These are phyloP conservation scores for Luvunga scandens DNA, from an alignment of 345 rosid genomes.

Conservation along the genomic window DNA sequence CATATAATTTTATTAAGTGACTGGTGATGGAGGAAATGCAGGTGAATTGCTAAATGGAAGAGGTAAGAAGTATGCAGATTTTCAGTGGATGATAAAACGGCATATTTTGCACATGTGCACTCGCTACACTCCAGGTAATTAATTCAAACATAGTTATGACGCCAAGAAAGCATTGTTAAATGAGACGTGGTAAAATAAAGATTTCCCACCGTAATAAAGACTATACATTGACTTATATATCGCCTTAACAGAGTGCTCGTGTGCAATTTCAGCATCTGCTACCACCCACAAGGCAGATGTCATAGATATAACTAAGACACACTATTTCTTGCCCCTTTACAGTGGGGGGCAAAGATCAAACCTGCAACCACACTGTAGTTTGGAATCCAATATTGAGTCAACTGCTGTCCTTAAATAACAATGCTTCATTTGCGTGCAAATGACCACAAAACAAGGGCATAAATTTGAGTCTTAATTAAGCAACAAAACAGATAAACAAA, in stretches of 20 bases:
- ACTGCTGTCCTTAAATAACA: conserved; percentile 1
- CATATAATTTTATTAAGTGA: conserved; percentile 13
- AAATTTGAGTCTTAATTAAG: conserved; percentile 3
- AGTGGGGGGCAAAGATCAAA: conserved; percentile 9
- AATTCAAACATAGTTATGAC: neutral
- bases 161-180: neutral
- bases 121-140: neutral
- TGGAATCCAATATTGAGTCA: conserved; percentile 14
- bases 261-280: neutral
- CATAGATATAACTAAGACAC: neutral
- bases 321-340: conserved; percentile 8
- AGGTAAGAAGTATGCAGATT: neutral
- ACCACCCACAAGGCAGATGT: neutral
- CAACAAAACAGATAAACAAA: neutral
- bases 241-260: neutral
- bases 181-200: neutral
- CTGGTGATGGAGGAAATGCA: neutral
- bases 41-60: neutral
- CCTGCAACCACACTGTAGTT: conserved; percentile 12
- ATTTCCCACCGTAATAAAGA: neutral
- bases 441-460: neutral
- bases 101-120: neutral
- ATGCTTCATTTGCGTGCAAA: conserved; percentile 15
- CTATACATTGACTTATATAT: too few relatives aligned
- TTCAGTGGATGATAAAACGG: neutral